phyloP scores from a whole-genome alignment of 139 green algal genomes.

The Chlorella sorokiniana region DNA sequence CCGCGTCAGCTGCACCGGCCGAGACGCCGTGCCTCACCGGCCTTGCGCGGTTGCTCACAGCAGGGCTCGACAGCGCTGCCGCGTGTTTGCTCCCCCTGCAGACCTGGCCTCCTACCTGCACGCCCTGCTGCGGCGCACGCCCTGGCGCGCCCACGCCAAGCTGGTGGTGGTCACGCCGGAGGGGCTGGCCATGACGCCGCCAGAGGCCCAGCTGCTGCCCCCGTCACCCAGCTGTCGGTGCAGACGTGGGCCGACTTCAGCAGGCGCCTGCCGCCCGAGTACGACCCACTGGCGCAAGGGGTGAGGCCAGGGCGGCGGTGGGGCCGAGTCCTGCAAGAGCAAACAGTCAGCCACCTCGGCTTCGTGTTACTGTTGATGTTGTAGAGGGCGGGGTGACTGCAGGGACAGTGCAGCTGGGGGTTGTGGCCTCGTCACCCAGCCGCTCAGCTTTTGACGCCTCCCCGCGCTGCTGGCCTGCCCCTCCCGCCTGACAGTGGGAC shows the following conservation, averaged over 20 bases:
- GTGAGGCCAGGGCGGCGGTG: background rate
- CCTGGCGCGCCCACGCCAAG: constrained; percentile 11
- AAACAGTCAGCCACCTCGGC: background rate
- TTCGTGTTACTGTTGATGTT: no score
- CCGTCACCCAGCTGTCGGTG: background rate
- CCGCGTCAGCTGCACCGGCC: no score
- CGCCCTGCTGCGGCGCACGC: constrained; percentile 23
- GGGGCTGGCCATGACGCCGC: constrained; percentile 2
- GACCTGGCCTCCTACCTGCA: constrained; percentile 13
- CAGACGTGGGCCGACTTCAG: constrained; percentile 20
- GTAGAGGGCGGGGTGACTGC: no score
- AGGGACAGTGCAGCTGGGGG: no score
- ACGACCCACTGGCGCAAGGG: background rate
- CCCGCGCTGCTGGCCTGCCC: background rate
- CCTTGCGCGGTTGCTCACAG: no score
- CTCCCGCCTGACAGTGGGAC: background rate
- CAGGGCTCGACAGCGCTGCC: background rate
- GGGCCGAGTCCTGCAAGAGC: background rate
- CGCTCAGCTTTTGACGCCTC: background rate
- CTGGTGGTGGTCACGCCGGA: constrained; percentile 2
- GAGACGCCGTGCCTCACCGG: no score
- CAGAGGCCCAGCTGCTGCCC: constrained; percentile 9
- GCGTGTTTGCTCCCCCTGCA: background rate
- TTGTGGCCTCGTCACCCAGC: no score
- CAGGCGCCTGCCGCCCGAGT: constrained; percentile 8